phyloP scores from a whole-genome alignment of 2,329 filamentous ascomycete genomes.

The Leptographium wingfieldii region DNA sequence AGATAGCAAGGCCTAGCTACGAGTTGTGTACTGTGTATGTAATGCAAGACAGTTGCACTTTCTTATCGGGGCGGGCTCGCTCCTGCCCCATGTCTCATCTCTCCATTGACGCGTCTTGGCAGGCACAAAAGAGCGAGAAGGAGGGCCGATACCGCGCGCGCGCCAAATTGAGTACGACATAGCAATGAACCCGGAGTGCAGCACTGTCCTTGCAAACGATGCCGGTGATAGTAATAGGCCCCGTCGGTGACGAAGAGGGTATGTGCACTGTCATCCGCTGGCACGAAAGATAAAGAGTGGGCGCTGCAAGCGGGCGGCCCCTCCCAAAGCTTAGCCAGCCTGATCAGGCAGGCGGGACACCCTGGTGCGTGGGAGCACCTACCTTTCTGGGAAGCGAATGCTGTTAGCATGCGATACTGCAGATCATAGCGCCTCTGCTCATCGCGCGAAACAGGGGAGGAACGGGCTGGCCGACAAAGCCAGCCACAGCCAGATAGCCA shows the following conservation, averaged over 20 bases:
- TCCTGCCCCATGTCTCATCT: not conserved
- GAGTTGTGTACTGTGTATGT: not conserved
- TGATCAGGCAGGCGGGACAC: not conserved
- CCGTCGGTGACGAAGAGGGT: not conserved
- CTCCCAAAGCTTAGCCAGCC: not conserved
- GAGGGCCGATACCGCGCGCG: not conserved
- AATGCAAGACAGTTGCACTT: not conserved
- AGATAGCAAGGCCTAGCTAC: not conserved
- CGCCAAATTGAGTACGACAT: not conserved
- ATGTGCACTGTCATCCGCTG: not conserved
- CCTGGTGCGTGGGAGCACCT: constrained; percentile 1
- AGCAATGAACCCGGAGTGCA: not conserved
- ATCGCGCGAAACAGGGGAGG: not conserved
- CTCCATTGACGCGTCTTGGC: not conserved
- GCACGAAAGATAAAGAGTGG: not conserved
- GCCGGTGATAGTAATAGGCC: too few species aligned
- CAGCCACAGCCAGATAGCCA: not conserved
- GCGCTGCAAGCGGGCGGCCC: not conserved
- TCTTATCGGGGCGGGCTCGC: not conserved
- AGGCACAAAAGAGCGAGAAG: not conserved
- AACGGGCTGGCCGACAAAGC: not conserved
- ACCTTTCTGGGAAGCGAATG: constrained; percentile 8
- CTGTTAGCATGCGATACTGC: not conserved
- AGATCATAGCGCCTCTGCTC: not conserved
- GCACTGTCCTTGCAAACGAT: not conserved